Evolutionary conservation across 306 rosid genomes (phyloP).

Genomic region (Pyrus communis): DNA sequence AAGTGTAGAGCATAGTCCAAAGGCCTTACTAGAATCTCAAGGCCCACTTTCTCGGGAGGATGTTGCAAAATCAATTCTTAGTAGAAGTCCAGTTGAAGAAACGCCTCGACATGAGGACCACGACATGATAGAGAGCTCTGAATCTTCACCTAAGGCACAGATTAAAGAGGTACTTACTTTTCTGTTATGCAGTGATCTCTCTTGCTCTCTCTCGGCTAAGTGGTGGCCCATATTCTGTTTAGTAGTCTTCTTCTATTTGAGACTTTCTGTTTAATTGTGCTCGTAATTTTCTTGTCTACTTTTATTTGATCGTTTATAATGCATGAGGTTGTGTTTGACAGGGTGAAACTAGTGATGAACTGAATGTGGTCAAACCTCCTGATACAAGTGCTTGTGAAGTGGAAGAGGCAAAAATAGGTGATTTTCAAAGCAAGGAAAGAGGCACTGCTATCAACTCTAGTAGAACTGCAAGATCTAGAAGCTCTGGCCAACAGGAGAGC

Average conservation of each 20-base stretch:
- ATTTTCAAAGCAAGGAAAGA: constrained; percentile 18
- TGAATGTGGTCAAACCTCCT: constrained; percentile 29
- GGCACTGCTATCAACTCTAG: constrained; percentile 17
- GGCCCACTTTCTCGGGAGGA: constrained; percentile 27
- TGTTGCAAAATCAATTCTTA: constrained; percentile 2
- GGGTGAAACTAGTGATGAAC: constrained; percentile 28
- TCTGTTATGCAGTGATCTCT: background rate
- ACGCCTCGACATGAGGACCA: constrained; percentile 20
- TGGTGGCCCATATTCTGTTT: background rate
- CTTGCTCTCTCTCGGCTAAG: background rate
- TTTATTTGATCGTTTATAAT: background rate
- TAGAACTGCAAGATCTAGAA: constrained; percentile 35
- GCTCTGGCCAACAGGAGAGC: constrained; percentile 23
- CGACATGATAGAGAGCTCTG: constrained; percentile 23
- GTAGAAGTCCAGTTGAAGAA: constrained; percentile 21
- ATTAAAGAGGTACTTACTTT: constrained; percentile 47
- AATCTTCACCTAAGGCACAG: constrained; percentile 28
- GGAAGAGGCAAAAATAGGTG: constrained; percentile 30
- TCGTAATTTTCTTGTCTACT: background rate
- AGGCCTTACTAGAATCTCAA: constrained; percentile 25
- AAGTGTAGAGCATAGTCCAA: constrained; percentile 28
- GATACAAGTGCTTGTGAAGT: constrained; percentile 24
- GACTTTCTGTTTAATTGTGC: background rate
- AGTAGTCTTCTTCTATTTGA: background rate
- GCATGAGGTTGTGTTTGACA: constrained; percentile 21